phyloP scores from a whole-genome alignment of 805 yeast genomes.

The Cyberlindnera americana region DNA sequence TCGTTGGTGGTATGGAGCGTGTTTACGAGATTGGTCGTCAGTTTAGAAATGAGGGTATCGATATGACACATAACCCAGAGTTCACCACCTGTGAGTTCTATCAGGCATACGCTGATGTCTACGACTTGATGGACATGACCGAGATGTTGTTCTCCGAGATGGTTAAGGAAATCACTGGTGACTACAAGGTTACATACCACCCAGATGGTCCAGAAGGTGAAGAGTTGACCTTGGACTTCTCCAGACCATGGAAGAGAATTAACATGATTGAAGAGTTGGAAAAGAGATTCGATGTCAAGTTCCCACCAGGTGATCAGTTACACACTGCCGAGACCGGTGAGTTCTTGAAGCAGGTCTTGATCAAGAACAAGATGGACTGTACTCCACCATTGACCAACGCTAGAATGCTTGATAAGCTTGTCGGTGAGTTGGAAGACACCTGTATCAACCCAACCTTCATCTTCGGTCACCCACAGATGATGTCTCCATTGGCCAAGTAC shows the following conservation, averaged over 20 bases:
- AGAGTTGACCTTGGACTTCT: constrained; percentile 75
- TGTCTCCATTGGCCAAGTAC: constrained; percentile 98
- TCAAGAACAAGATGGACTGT: constrained; percentile 81
- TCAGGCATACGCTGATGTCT: constrained; percentile 96
- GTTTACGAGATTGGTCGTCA: constrained; percentile 98
- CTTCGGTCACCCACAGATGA: constrained; percentile 99
- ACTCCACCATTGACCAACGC: constrained; percentile 92
- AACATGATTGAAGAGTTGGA: constrained; percentile 97
- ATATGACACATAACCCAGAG: constrained; percentile 98
- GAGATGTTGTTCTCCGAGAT: constrained; percentile 92
- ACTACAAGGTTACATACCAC: constrained; percentile 80
- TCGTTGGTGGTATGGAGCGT: constrained; percentile 97
- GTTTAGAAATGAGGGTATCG: constrained; percentile 98
- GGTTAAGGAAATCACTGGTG: constrained; percentile 95
- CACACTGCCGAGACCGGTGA: constrained; percentile 92
- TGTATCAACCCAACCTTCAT: constrained; percentile 97
- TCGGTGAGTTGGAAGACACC: constrained; percentile 92
- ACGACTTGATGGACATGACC: constrained; percentile 90
- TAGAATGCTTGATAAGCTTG: constrained; percentile 96
- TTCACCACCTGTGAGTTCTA: constrained; percentile 98
- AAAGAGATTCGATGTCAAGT: constrained; percentile 76
- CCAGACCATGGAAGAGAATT: constrained; percentile 98
- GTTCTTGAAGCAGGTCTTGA: constrained; percentile 77
- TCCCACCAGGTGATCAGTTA: constrained; percentile 94
- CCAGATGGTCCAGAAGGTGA: constrained; percentile 91